Evolutionary conservation across 352 stramenopile genomes (phyloP), one percentile per base, ranked within the genome.

Genomic region (Albugo candida): DNA sequence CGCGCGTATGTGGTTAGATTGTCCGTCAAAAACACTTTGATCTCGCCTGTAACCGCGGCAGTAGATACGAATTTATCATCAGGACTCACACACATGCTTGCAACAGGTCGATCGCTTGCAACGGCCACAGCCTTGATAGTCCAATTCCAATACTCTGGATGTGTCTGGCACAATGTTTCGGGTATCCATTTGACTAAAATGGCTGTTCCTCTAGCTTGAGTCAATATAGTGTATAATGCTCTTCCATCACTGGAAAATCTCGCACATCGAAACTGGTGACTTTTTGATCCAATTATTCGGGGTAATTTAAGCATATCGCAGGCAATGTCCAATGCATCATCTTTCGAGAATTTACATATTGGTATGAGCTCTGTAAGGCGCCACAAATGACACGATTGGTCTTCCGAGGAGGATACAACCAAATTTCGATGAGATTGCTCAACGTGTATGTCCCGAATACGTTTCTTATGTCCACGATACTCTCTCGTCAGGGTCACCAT

Each of bases 101-200:
- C 74, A 12, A 89, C 72, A 0, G 77, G 77, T 21, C 81, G 80
- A 20, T 81, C 61, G 0, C 74, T 71, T 0, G 77, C 72, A 20
- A 89, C 60, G 0, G 65, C 63, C 1, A 53, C 58, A 16, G 53
- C 36, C 14, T 69, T 70, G 10, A 89, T 59, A 5, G 67, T 58
- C 77, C 77, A 89, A 8, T 48, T 47, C 77, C 77, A 89, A 31
- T 79, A 61, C n/a, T 71, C 59, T 19, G 77, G 61, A n/a, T 66
- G 71, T 14, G 66, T 65, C 55, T 89, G 77, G 2, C 65, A 60
- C 36, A 75, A 71, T 12, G 77, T 85, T 31, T 60, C 60, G 0
- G 77, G 77, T 27, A 68, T 68, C 77, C 77, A 89, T 52, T 85
- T 85, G 51, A 89, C 63, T 40, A 89, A 53, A 51, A 87, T 65